These are phyloP conservation scores for Colletotrichum limetticola DNA, from an alignment of 2,329 filamentous ascomycete genomes.

Conservation along the genomic window DNA sequence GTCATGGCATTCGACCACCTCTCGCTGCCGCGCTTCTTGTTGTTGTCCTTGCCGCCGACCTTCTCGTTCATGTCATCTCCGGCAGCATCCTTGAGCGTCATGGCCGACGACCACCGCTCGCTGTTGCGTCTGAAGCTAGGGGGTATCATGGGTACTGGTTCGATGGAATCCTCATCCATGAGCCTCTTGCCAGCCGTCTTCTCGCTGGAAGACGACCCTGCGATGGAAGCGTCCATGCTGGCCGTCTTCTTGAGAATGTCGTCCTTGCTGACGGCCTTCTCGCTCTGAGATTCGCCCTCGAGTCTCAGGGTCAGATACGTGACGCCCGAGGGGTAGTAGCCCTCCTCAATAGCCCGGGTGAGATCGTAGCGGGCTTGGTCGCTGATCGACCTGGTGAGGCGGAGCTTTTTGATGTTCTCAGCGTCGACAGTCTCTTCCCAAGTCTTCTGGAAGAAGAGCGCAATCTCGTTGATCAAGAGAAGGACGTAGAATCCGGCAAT, in stretches of 20 bases:
- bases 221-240: conserved; percentile 27
- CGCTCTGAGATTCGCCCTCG: conserved; percentile 31
- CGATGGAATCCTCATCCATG: conserved; percentile 21
- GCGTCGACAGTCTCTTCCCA: conserved; percentile 30
- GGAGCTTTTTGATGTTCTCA: conserved; percentile 30
- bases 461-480: conserved; percentile 34
- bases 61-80: conserved; percentile 25
- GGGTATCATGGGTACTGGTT: conserved; percentile 29
- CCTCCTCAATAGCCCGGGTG: conserved; percentile 31
- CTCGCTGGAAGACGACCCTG: conserved; percentile 28
- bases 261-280: conserved; percentile 29
- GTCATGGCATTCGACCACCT: conserved; percentile 30
- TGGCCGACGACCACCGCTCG: conserved; percentile 31
- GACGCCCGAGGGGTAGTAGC: conserved; percentile 32
- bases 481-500: conserved; percentile 37
- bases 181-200: conserved; percentile 25
- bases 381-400: conserved; percentile 29
- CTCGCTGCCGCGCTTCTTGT: conserved; percentile 30
- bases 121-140: conserved; percentile 29
- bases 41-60: neutral
- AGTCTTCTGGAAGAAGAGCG: conserved; percentile 33
- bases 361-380: conserved; percentile 32
- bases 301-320: conserved; percentile 31
- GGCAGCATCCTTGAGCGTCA: conserved; percentile 25
- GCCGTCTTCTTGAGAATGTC: conserved; percentile 28